phyloP scores from a whole-genome alignment of 768 basidiomycete species.

The Amylocystis lapponica region DNA sequence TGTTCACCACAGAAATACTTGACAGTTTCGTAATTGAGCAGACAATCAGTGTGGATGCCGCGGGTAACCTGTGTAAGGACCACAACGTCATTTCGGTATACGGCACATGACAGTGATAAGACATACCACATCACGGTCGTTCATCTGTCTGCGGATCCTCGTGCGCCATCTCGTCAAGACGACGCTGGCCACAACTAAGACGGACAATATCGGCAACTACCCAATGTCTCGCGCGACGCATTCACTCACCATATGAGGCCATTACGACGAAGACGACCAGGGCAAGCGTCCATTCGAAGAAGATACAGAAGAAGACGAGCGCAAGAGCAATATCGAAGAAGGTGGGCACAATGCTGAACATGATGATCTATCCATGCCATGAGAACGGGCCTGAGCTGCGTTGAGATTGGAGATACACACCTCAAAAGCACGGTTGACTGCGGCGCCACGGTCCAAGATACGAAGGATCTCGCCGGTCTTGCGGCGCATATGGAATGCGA shows the following conservation, averaged over 20 bases:
- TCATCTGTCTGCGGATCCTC: conserved; percentile 70
- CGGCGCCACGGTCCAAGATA: conserved; percentile 77
- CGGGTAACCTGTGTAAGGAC: conserved; percentile 49
- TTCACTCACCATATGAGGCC: conserved; percentile 59
- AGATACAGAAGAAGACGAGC: conserved; percentile 53
- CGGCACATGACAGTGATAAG: background rate
- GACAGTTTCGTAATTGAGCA: conserved; percentile 80
- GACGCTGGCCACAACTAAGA: conserved; percentile 42
- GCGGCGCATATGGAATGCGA: conserved; percentile 74
- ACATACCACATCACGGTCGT: conserved; percentile 72
- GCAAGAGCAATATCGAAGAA: conserved; percentile 77
- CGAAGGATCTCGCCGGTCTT: conserved; percentile 85
- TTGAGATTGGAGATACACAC: conserved; percentile 25
- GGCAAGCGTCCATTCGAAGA: conserved; percentile 64
- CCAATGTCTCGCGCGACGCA: background rate
- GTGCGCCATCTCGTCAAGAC: conserved; percentile 70
- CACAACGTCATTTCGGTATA: background rate
- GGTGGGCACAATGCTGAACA: conserved; percentile 83
- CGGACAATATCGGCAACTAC: too few species aligned
- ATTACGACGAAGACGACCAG: conserved; percentile 68
- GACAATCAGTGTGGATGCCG: conserved; percentile 76
- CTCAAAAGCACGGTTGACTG: conserved; percentile 79
- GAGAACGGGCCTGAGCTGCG: background rate
- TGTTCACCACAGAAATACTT: conserved; percentile 88
- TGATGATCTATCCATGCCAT: conserved; percentile 44